phyloP scores from a whole-genome alignment of 129 eudicot genomes.

The Tagetes erecta region DNA sequence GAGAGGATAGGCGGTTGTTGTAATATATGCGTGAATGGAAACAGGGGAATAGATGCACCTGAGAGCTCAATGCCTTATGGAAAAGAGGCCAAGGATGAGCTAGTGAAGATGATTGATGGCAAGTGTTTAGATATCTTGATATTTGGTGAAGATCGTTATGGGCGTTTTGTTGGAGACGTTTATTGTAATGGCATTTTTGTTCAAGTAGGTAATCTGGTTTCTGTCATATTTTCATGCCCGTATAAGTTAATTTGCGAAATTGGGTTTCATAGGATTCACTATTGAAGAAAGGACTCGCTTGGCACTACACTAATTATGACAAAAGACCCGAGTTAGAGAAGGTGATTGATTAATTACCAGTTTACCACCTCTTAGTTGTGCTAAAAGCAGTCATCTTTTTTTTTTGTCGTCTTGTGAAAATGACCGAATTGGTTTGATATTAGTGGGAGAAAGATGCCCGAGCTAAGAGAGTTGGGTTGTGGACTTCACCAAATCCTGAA shows the following conservation, averaged over 20 bases:
- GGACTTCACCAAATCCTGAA: conserved; percentile 84
- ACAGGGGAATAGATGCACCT: conserved; percentile 95
- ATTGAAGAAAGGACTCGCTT: conserved; percentile 88
- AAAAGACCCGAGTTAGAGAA: conserved; percentile 57
- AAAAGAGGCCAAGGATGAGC: conserved; percentile 77
- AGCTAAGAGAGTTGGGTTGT: conserved; percentile 72
- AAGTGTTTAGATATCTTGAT: conserved; percentile 58
- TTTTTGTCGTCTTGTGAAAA: neutral
- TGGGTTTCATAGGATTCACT: conserved; percentile 45
- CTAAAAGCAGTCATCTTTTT: neutral
- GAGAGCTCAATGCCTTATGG: conserved; percentile 82
- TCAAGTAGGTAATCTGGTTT: conserved; percentile 47
- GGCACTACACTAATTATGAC: conserved; percentile 89
- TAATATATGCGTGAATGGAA: conserved; percentile 12
- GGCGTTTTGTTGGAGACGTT: conserved; percentile 74
- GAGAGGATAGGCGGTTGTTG: neutral
- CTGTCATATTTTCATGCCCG: neutral
- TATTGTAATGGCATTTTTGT: conserved; percentile 87
- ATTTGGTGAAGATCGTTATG: conserved; percentile 66
- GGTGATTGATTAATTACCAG: conserved; percentile 31
- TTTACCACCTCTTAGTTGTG: neutral
- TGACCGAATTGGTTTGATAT: neutral
- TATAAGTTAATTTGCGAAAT: neutral
- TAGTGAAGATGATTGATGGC: conserved; percentile 56
- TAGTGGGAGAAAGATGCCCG: conserved; percentile 94